Evolutionary conservation across 805 yeast species (phyloP).

Genomic region (Blastobotrys chiropterorum): DNA sequence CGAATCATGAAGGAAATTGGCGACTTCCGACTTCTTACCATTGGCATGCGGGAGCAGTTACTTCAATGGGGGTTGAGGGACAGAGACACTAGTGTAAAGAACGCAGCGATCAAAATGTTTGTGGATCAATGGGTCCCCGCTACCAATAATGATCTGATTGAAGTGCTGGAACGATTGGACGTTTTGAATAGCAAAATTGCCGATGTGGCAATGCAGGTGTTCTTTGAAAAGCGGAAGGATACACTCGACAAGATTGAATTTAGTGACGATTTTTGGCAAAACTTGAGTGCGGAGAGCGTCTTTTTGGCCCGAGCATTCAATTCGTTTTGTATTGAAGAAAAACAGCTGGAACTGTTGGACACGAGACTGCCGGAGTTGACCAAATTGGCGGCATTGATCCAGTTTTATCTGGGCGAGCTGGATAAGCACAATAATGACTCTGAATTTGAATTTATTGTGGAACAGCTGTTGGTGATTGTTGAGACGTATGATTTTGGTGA

Average conservation of each 20-base stretch:
- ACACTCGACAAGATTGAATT: constrained; percentile 53
- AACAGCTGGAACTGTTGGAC: constrained; percentile 52
- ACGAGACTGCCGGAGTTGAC: constrained; percentile 73
- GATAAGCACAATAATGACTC: constrained; percentile 35
- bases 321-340: constrained; percentile 53
- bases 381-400: constrained; percentile 54
- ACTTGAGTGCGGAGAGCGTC: constrained; percentile 66
- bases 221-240: constrained; percentile 60
- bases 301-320: constrained; percentile 65
- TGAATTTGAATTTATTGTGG: constrained; percentile 66
- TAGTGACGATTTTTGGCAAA: constrained; percentile 60
- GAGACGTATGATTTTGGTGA: constrained; percentile 78
- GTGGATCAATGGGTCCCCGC: constrained; percentile 65
- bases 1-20: constrained; percentile 62
- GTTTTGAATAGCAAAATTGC: constrained; percentile 65
- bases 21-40: constrained; percentile 49
- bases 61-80: constrained; percentile 84
- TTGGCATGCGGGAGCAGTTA: constrained; percentile 55
- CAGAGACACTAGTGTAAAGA: constrained; percentile 66
- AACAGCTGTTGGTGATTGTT: constrained; percentile 64
- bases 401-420: constrained; percentile 43
- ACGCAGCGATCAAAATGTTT: constrained; percentile 67
- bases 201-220: constrained; percentile 54
- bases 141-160: constrained; percentile 63
- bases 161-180: constrained; percentile 63